Conservation (phyloP, 441 rosid genomes). For the Pelargonium myrrhifolium region DNA sequence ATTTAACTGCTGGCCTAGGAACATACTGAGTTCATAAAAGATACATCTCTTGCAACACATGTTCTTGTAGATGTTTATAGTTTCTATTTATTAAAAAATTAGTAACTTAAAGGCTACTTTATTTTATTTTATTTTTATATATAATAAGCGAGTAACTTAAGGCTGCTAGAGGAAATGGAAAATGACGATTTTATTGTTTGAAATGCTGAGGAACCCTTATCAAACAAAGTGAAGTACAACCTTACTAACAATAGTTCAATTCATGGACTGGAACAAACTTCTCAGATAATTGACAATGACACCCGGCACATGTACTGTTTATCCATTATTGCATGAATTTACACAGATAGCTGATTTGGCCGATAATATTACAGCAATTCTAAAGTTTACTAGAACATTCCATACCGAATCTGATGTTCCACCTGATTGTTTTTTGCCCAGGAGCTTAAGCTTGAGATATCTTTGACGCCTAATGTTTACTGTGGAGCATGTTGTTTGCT, state of each 20-base stretch:
- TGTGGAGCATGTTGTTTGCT: slow-evolving; percentile 15
- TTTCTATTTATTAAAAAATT: too few relatives aligned
- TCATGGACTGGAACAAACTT: slow-evolving; percentile 8
- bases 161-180: background rate
- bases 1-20: too few relatives aligned
- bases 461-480: slow-evolving; percentile 19
- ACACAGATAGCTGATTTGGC: slow-evolving; percentile 23
- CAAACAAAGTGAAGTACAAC: slow-evolving; percentile 1
- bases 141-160: background rate
- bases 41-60: too few relatives aligned
- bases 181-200: background rate
- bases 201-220: slow-evolving; percentile 2
- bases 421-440: slow-evolving; percentile 20
- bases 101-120: too few relatives aligned
- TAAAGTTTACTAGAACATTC: slow-evolving; percentile 21
- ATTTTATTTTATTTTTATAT: too few relatives aligned
- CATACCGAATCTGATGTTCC: slow-evolving; percentile 22
- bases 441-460: slow-evolving; percentile 18
- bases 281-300: slow-evolving; percentile 13
- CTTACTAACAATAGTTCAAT: slow-evolving; percentile 5
- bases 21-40: too few relatives aligned
- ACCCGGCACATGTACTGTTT: slow-evolving; percentile 13
- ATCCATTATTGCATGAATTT: slow-evolving; percentile 27
- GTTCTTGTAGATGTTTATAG: too few relatives aligned
- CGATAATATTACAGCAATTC: slow-evolving; percentile 20